Percentiles rank a stretch among this genome's conserved stretches.
Evolutionary conservation across 148 eudicot genomes (phyloP).

Genomic region (Drosera capensis): DNA sequence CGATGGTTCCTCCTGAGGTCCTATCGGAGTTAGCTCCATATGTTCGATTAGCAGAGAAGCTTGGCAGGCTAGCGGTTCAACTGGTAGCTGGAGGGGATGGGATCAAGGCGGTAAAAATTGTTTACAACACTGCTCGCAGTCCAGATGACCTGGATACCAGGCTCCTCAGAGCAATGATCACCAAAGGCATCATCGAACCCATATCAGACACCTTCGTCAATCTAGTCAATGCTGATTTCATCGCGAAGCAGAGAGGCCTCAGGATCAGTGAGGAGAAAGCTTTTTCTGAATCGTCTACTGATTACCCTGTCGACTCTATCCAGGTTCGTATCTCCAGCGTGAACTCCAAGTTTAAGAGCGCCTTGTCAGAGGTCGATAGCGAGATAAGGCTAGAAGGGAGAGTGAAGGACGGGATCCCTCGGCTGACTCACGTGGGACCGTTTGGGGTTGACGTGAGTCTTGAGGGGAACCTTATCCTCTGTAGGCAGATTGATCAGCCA

Average conservation of each 20-base stretch:
- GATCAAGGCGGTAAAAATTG: constrained; percentile 50
- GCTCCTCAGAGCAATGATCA: constrained; percentile 79
- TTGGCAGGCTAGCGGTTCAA: constrained; percentile 74
- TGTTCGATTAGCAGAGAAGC: constrained; percentile 64
- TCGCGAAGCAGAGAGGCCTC: constrained; percentile 72
- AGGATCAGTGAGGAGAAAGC: constrained; percentile 67
- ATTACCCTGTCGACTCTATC: constrained; percentile 54
- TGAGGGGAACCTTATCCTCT: constrained; percentile 66
- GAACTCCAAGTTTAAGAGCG: constrained; percentile 51
- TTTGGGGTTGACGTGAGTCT: constrained; percentile 75
- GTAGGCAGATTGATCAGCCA: constrained; percentile 78
- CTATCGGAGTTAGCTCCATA: constrained; percentile 73
- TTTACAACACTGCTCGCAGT: constrained; percentile 53
- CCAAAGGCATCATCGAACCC: constrained; percentile 84
- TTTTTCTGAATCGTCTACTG: constrained; percentile 28
- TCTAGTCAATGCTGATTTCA: constrained; percentile 86
- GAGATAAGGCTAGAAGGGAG: constrained; percentile 61
- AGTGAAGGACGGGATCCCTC: constrained; percentile 70
- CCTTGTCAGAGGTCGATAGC: constrained; percentile 28
- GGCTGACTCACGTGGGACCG: constrained; percentile 56
- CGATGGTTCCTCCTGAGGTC: constrained; percentile 87
- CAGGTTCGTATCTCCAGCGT: constrained; percentile 49
- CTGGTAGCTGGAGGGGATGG: constrained; percentile 76
- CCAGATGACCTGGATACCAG: constrained; percentile 83
- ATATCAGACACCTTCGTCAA: constrained; percentile 63